Evolutionary conservation across 495 filamentous ascomycete genomes (phyloP).

Genomic region (Aspergillus biplanus): DNA sequence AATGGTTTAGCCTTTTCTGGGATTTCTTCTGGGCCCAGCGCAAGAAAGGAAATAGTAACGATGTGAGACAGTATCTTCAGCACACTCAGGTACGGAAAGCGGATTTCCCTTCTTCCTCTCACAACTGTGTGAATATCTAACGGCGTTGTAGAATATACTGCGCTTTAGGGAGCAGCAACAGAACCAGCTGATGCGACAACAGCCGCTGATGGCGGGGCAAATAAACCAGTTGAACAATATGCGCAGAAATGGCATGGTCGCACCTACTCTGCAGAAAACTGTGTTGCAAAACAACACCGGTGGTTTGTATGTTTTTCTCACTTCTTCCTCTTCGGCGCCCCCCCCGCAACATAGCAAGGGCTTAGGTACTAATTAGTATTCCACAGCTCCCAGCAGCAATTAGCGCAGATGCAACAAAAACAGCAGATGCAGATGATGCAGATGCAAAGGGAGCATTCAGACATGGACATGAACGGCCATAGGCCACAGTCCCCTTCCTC

Average conservation of each 20-base stretch:
- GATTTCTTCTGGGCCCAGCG: slow-evolving; percentile 85
- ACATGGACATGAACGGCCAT: slow-evolving; percentile 83
- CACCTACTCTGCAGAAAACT: slow-evolving; percentile 64
- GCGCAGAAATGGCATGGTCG: slow-evolving; percentile 50
- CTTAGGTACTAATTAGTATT: slow-evolving; percentile 23
- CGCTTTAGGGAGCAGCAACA: slow-evolving; percentile 56
- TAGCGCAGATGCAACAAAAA: slow-evolving; percentile 70
- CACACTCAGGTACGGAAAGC: slow-evolving; percentile 73
- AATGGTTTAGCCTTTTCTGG: slow-evolving; percentile 98
- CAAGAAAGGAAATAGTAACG: slow-evolving; percentile 57
- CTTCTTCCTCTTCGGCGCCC: neutral
- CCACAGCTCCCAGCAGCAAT: slow-evolving; percentile 49
- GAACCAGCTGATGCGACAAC: slow-evolving; percentile 69
- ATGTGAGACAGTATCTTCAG: slow-evolving; percentile 70
- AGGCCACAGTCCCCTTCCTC: slow-evolving; percentile 80
- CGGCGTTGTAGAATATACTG: slow-evolving; percentile 40
- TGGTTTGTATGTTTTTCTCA: slow-evolving; percentile 42
- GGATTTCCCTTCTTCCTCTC: slow-evolving; percentile 4
- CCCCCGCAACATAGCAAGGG: slow-evolving; percentile 11
- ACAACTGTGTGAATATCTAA: slow-evolving; percentile 17
- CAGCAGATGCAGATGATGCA: slow-evolving; percentile 66
- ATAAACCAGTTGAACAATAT: slow-evolving; percentile 58
- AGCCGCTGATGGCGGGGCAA: slow-evolving; percentile 70
- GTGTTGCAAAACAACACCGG: slow-evolving; percentile 74
- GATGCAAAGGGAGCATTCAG: slow-evolving; percentile 85